Percentiles rank a stretch among this genome's conserved stretches.
Conservation (phyloP, 2,329 filamentous ascomycete species). For the Penicillium sp. region DNA sequence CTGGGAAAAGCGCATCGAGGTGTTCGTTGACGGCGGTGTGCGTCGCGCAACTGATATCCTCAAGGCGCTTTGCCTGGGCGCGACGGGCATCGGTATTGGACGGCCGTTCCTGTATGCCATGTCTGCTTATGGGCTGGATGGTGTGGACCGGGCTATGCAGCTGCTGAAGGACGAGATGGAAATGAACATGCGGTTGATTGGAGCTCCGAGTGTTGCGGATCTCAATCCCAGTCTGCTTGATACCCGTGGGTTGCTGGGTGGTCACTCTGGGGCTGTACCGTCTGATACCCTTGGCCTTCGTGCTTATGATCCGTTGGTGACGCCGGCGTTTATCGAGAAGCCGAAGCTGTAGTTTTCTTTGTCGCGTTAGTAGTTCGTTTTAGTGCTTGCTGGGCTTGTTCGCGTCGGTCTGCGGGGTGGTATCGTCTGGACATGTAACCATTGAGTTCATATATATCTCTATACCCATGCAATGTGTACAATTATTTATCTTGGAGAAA, state of each 20-base stretch:
- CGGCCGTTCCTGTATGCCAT: conserved; percentile 95
- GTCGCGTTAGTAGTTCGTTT: neutral
- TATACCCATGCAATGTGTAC: conserved; percentile 13
- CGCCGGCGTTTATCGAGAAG: conserved; percentile 51
- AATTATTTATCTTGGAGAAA: neutral
- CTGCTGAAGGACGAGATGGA: conserved; percentile 94
- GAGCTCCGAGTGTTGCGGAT: conserved; percentile 70
- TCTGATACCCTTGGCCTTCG: conserved; percentile 58
- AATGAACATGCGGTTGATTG: conserved; percentile 97
- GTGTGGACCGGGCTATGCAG: conserved; percentile 90
- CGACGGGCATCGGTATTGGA: conserved; percentile 88
- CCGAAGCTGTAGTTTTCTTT: conserved; percentile 36
- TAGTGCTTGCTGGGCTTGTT: neutral
- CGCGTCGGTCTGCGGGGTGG: neutral
- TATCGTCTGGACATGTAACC: neutral
- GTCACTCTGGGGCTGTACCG: conserved; percentile 59
- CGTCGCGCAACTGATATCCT: conserved; percentile 89
- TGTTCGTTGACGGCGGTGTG: conserved; percentile 88
- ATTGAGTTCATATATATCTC: neutral
- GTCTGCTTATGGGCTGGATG: conserved; percentile 81
- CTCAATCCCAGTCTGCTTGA: conserved; percentile 80
- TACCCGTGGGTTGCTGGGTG: conserved; percentile 61
- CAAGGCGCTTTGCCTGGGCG: conserved; percentile 90
- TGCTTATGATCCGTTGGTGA: conserved; percentile 56
- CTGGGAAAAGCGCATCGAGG: conserved; percentile 73